A percentile compares a stretch with the other conserved stretches of the same genome.
Conservation (phyloP, 495 filamentous ascomycete species). For the Astrothelium macrocarpum region DNA sequence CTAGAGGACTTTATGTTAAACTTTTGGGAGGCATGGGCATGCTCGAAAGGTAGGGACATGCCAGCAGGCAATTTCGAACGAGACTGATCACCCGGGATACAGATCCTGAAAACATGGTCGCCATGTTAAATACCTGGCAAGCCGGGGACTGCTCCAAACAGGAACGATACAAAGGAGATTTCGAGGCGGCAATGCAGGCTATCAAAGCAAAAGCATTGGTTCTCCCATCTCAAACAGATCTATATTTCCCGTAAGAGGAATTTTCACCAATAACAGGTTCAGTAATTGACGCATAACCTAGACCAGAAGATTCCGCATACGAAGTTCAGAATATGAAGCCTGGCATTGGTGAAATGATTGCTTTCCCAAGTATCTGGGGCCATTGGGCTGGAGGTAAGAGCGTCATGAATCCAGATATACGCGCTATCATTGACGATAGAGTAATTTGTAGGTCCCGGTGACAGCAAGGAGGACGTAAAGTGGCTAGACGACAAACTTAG, state of each 20-base stretch:
- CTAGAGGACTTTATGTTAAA: conserved; percentile 61
- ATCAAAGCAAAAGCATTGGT: conserved; percentile 61
- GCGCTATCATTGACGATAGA: background rate
- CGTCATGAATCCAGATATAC: background rate
- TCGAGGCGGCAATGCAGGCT: conserved; percentile 52
- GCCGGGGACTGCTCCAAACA: conserved; percentile 54
- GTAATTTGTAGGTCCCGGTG: conserved; percentile 42
- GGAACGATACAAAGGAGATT: conserved; percentile 54
- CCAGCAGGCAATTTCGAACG: conserved; percentile 5
- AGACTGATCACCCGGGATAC: conserved; percentile 6
- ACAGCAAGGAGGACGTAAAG: conserved; percentile 52
- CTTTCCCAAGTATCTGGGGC: conserved; percentile 60
- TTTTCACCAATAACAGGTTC: background rate
- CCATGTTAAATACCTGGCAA: conserved; percentile 68
- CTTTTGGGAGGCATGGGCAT: conserved; percentile 66
- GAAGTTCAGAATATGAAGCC: conserved; percentile 55
- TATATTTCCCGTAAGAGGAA: conserved; percentile 60
- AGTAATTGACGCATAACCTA: conserved; percentile 23
- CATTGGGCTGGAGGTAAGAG: conserved; percentile 38
- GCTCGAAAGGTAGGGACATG: conserved; percentile 43
- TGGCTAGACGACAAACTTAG: conserved; percentile 55
- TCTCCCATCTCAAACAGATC: conserved; percentile 55
- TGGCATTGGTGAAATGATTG: conserved; percentile 46
- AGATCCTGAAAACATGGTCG: conserved; percentile 60
- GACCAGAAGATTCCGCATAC: conserved; percentile 58